Base-by-base conservation (phyloP, 2,329 filamentous ascomycete species). In the Rutstroemia sp. region DNA sequence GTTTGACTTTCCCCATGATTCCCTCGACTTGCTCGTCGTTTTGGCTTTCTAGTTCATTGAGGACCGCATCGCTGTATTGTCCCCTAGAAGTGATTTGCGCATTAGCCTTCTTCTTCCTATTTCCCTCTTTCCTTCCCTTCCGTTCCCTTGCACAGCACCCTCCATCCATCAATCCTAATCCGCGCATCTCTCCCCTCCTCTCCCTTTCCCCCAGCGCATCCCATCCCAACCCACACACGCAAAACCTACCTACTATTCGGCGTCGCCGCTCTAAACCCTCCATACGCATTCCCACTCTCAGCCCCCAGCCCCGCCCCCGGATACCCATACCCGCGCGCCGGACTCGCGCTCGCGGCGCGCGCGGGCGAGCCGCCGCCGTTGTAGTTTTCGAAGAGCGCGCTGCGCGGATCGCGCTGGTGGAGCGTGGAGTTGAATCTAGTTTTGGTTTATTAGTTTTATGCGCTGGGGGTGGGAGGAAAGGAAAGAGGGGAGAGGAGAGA, bases 31-130 rank as follows among this genome's bases (percentile, higher is more conserved):
- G 87, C 57, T 83, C 79, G 65, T 96, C 92, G 69, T 97, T 97
- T 75, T 99, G 94, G 68, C 88, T 92, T 76, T 99, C 94, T 59
- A 99, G 80, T 74, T 95, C 91, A 70, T 89, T 90, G 53, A 99
- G 80, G 48, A 96, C 90, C 19, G 92, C 88, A 67, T 95, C 87
- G 69, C 87, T 92, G 72, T 97, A 97, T 71, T 96, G 92, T 14
- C 92, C 92, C 69, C 87, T 89, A 25, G 2, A 3, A 14, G 4
- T n/a, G n/a, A n/a, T 14, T 7, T 6, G 17, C 17, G 17, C 48
- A 27, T 17, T 40, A 40, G 39, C 9, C 10, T 14, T 2, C 3
- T 5, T 5, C 14, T 1, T 6, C 5, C 34, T 47, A 46, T 25
- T 16, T 30, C n/a, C 27, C 27, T 30, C 27, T 30, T 30, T 30